phyloP scores from a whole-genome alignment of 202 grass and related monocot genomes.

The Schoenoplectus tabernaemontani region DNA sequence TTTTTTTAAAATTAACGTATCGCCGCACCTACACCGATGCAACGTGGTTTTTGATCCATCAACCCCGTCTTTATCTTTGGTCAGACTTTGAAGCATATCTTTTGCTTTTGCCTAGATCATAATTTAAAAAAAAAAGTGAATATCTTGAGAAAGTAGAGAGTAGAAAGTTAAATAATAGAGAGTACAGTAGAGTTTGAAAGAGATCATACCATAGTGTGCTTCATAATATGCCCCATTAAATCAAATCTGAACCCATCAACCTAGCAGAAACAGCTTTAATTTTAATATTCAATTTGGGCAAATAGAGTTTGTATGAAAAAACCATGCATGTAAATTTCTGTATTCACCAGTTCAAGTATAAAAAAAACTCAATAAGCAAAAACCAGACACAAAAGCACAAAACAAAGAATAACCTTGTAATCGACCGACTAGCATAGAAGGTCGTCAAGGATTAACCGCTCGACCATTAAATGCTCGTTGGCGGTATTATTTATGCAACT shows the following conservation, averaged over 20 bases:
- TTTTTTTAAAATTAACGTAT: too few relatives aligned
- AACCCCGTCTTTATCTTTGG: constrained; percentile 52
- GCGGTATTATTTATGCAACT: constrained; percentile 76
- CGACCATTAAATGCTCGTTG: constrained; percentile 90
- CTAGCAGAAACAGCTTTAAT: constrained; percentile 33
- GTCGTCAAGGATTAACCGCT: constrained; percentile 84
- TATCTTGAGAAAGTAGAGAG: background rate
- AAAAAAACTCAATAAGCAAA: background rate
- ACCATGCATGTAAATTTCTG: background rate
- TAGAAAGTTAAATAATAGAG: background rate
- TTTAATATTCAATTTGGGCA: constrained; percentile 2
- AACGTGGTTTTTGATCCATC: constrained; percentile 89
- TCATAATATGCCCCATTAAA: constrained; percentile 98
- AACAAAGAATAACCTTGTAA: constrained; percentile 60
- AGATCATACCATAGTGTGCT: constrained; percentile 60
- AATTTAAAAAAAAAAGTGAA: background rate
- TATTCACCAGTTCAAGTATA: background rate
- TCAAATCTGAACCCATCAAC: constrained; percentile 95
- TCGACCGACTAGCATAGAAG: constrained; percentile 71
- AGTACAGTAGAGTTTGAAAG: background rate
- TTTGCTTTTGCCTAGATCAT: constrained; percentile 68
- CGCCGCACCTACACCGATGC: too few relatives aligned
- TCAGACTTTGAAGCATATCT: constrained; percentile 62
- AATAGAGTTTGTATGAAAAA: background rate
- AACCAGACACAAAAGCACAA: background rate